Base-by-base conservation (phyloP, 306 rosid genomes). In the Albizia julibrissin region DNA sequence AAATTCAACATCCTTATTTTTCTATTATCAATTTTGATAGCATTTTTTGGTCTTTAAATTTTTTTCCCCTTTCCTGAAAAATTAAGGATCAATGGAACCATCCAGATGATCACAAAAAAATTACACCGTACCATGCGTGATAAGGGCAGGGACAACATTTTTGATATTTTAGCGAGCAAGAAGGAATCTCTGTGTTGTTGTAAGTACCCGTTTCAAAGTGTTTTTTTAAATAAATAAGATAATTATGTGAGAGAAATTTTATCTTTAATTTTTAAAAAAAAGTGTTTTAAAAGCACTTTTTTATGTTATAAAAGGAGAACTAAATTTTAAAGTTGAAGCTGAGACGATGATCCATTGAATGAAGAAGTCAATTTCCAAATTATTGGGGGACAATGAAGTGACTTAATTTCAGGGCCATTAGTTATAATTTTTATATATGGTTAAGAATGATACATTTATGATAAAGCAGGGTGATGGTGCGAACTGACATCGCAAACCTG, bases 401-500 rank as follows among this genome's bases (percentile, higher is more conserved):
- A 22, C 34, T 3, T 62, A 4, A 13, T 27, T 62, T 27, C 29
- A 62, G 39, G 69, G 29, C 19, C 8, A 12, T 27, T 27, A 13
- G 21, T 68, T 37, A 3, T 22, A 21, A 34, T 18, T 9, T 44
- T 59, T 81, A 22, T 8, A 10, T 27, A 34, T 37, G 44, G 24
- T 6, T 5, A 0, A 62, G 37, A 5, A 5, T 26, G 33, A 10
- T 24, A 24, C 34, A 4, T 29, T 1, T 40, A 47, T 49, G 24
- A 21, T 5, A 61, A 47, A 26, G 56, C 56, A 1, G 4, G 61
- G 52, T 64, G 69, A 43, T 64, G 69, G 78, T 44, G 71, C 54
- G 72, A 82, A 42, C 62, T 11, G 19, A 79, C 62, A 44, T 19
- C 43, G 72, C 68, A 76, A 47, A 64, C 49, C 50, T 79, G 74